Evolutionary conservation across 164 flowering plant species (phyloP).

Genomic region (Nymphaea thermarum): DNA sequence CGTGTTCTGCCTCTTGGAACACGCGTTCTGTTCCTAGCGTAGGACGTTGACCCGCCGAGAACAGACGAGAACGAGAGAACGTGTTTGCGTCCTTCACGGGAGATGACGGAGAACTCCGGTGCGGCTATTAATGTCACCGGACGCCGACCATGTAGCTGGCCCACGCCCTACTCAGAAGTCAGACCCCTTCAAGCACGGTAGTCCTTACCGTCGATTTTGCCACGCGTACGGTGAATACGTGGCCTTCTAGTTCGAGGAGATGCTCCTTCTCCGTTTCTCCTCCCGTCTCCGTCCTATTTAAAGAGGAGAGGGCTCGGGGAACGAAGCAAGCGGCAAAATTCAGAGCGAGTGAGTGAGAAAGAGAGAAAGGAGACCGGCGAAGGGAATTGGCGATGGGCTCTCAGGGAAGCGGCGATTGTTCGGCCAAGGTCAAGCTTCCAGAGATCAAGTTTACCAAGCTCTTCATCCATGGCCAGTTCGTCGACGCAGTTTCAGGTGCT

Average conservation of each 20-base stretch:
- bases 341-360: neutral
- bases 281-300: neutral
- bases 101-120: too few species aligned
- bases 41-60: too few species aligned
- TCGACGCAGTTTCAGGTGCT: constrained; percentile 57
- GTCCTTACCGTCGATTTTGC: neutral
- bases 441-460: constrained; percentile 52
- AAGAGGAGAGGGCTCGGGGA: neutral
- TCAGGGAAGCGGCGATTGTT: constrained; percentile 2
- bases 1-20: too few species aligned
- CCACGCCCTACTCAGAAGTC: too few species aligned
- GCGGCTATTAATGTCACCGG: too few species aligned
- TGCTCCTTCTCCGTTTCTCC: neutral
- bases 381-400: constrained; percentile 4
- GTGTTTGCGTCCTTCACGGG: too few species aligned
- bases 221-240: neutral
- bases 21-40: too few species aligned
- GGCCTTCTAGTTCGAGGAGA: neutral
- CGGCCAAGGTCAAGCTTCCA: constrained; percentile 9
- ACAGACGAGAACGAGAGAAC: too few species aligned
- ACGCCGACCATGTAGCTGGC: too few species aligned
- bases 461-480: constrained; percentile 72
- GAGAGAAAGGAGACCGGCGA: neutral
- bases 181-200: too few species aligned
- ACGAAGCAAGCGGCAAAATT: neutral